Conservation (phyloP, 1,139 yeast genomes). For the Lodderomyces pseudojiufengensis region DNA sequence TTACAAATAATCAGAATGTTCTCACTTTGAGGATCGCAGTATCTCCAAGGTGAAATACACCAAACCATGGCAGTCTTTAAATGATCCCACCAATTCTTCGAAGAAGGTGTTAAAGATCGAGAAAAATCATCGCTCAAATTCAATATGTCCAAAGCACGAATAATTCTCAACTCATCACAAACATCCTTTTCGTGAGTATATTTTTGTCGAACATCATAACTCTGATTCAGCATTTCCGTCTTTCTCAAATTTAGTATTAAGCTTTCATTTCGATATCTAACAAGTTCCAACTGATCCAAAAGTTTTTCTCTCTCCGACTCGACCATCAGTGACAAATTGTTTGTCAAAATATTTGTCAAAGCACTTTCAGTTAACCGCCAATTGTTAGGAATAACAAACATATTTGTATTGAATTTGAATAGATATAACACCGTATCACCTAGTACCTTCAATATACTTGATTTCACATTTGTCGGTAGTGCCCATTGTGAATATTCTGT, state of each 20-base stretch:
- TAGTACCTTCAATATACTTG: conserved; percentile 23
- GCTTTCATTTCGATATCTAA: conserved; percentile 71
- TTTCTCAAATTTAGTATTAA: conserved; percentile 47
- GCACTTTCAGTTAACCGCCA: conserved; percentile 62
- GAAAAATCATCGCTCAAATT: conserved; percentile 32
- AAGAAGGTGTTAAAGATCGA: conserved; percentile 24
- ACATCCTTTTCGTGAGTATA: conserved; percentile 22
- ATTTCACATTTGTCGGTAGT: conserved; percentile 17
- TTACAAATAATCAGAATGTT: conserved; percentile 36
- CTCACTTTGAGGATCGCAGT: conserved; percentile 26
- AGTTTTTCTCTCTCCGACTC: conserved; percentile 31
- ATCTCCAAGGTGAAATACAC: conserved; percentile 45
- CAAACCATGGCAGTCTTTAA: conserved; percentile 42
- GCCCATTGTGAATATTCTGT: conserved; percentile 1
- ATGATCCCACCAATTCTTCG: conserved; percentile 35
- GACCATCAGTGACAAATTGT: conserved; percentile 30
- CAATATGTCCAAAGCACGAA: conserved; percentile 32
- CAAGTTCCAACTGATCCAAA: conserved; percentile 52
- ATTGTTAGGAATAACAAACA: conserved; percentile 70
- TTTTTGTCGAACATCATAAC: neutral
- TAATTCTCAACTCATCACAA: conserved; percentile 30
- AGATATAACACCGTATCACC: conserved; percentile 40
- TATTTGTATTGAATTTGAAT: conserved; percentile 60
- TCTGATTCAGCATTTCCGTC: neutral
- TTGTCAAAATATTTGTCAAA: conserved; percentile 35